Evolutionary conservation across 768 basidiomycete genomes (phyloP).

Genomic region (Neoboletus subvelutipes): DNA sequence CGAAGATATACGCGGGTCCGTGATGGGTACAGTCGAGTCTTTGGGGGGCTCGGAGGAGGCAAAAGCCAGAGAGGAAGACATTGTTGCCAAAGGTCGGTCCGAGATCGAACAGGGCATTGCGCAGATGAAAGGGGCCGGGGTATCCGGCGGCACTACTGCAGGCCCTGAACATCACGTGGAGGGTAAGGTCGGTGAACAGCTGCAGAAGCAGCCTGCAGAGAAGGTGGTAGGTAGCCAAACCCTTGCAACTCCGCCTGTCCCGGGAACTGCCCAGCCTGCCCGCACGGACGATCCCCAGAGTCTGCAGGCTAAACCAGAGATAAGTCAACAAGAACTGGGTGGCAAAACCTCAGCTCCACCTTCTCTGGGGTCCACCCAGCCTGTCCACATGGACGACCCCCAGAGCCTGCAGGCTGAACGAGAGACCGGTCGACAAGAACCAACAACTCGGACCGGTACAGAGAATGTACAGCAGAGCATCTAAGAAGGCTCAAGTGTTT

Average conservation of each 20-base stretch:
- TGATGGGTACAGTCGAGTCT: conserved; percentile 41
- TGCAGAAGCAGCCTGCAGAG: background rate
- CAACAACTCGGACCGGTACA: background rate
- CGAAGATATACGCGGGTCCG: conserved; percentile 45
- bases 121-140: conserved; percentile 20
- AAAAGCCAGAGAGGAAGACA: conserved; percentile 35
- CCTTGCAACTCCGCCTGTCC: background rate
- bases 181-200: background rate
- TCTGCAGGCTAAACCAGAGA: background rate
- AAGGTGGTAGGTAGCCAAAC: background rate
- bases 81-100: conserved; percentile 36
- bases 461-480: background rate
- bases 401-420: background rate
- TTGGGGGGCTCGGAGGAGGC: conserved; percentile 25
- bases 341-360: too few species aligned
- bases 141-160: background rate
- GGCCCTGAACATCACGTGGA: background rate
- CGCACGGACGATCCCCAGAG: too few species aligned
- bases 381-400: too few species aligned
- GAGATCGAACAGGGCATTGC: conserved; percentile 43
- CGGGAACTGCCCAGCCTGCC: background rate
- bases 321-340: background rate
- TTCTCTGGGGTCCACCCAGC: too few species aligned
- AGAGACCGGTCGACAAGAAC: background rate
- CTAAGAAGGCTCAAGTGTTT: background rate